These are phyloP conservation scores for Ophiostoma angusticollis DNA, from an alignment of 2,329 filamentous ascomycete species.

Conservation along the genomic window DNA sequence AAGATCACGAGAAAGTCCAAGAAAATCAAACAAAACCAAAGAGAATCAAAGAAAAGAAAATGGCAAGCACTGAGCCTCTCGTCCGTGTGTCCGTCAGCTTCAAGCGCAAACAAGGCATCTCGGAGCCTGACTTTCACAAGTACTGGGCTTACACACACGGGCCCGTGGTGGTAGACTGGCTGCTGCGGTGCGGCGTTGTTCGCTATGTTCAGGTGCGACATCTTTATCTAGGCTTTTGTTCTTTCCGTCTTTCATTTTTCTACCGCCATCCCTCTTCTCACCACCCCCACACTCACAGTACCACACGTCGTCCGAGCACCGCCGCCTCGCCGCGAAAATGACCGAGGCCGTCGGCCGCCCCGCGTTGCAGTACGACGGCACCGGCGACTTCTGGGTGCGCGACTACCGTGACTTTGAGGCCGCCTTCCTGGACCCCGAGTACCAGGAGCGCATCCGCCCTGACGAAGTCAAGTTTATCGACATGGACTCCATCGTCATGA, in stretches of 20 bases:
- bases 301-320: slow-evolving; percentile 4
- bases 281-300: too few relatives aligned
- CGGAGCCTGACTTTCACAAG: slow-evolving; percentile 1
- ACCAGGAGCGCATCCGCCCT: slow-evolving; percentile 4
- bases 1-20: neutral
- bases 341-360: slow-evolving; percentile 3
- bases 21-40: neutral
- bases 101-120: slow-evolving; percentile 2
- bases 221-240: too few relatives aligned
- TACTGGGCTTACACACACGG: slow-evolving; percentile 4
- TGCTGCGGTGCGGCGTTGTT: slow-evolving; percentile 4
- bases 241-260: neutral
- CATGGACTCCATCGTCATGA: slow-evolving; percentile 1
- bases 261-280: too few relatives aligned
- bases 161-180: slow-evolving; percentile 1
- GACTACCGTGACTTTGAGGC: slow-evolving; percentile 6
- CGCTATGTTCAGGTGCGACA: slow-evolving; percentile 4
- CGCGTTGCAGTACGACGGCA: slow-evolving; percentile 2
- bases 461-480: slow-evolving; percentile 3
- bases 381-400: slow-evolving; percentile 6
- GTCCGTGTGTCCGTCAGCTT: slow-evolving; percentile 2
- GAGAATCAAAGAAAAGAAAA: neutral
- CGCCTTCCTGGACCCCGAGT: slow-evolving; percentile 2
- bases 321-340: slow-evolving; percentile 2
- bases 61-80: slow-evolving; percentile 4